Base-by-base conservation (phyloP, 495 filamentous ascomycete species). In the Cryomyces minteri region DNA sequence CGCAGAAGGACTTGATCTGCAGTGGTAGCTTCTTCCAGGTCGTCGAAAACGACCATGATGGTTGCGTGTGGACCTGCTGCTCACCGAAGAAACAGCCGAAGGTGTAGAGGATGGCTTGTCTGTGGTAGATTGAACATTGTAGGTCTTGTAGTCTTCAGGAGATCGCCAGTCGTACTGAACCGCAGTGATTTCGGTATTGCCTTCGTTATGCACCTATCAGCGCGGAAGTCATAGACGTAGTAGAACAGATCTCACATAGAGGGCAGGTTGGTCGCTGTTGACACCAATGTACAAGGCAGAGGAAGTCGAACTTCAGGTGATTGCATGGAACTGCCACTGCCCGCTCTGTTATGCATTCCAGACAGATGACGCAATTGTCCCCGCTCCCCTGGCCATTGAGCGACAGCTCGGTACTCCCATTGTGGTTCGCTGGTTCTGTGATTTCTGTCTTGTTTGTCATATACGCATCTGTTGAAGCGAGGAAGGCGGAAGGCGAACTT, bases 211-310 rank as follows among this genome's bases (percentile, higher is more conserved):
- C 28, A 33, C 28, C 9, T 33, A 29, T 18, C 6, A 18, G 7
- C 5, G n/a, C n/a, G 10, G 11, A 38, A 32, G n/a, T 39, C 14
- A 10, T 56, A 32, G 46, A 43, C 5, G 6, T 0, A 25, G 6
- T 25, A 12, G 44, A 25, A 25, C 18, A 25, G 18, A 25, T 25
- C 54, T 14, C 49, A 56, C 64, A 94, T 45, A 94, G 66, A 7
- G 86, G 86, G 58, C 86, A 94, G 42, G 62, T 71, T 0, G 78
- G 61, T 28, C 73, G 73, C 54, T 85, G 68, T 52, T 88, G 73
- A 10, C 88, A 64, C 87, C 87, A 93, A 63, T 74, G 87, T 14
- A 82, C 58, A 7, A 93, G 72, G 54, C 87, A 94, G 9, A 86
- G 54, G 58, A 84, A 88, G 62, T 93, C 84, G 58, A 90, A 93